phyloP scores from a whole-genome alignment of 768 basidiomycete species.

The Cystofilobasidium macerans region DNA sequence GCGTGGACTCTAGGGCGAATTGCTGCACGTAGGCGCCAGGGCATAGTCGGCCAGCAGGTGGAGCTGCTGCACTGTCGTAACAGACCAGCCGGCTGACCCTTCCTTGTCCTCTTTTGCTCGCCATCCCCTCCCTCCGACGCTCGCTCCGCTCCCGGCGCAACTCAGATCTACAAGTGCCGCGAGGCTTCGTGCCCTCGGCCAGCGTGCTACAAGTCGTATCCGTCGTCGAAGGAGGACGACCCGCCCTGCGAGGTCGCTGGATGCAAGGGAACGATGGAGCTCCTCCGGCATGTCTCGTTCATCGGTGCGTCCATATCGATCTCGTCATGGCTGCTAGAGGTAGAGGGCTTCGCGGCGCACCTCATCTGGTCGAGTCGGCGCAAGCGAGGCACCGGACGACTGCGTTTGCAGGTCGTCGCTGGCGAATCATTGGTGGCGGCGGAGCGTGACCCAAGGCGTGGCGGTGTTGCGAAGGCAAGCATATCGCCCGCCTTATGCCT shows the following conservation, averaged over 20 bases:
- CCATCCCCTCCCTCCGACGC: neutral
- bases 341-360: no score
- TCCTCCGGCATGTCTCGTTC: conserved; percentile 73
- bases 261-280: conserved; percentile 75
- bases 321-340: neutral
- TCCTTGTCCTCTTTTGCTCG: neutral
- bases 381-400: no score
- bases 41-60: no score
- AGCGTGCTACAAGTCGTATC: conserved; percentile 86
- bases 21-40: no score
- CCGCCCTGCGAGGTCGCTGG: conserved; percentile 89
- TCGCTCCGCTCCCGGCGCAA: no score
- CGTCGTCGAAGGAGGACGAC: conserved; percentile 82
- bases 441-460: no score
- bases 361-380: no score
- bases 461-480: no score
- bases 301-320: conserved; percentile 42
- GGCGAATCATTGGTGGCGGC: no score
- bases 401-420: no score
- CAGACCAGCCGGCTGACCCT: neutral
- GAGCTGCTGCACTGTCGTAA: neutral
- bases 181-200: conserved; percentile 86
- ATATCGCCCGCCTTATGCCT: no score
- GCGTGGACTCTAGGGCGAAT: no score
- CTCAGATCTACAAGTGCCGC: conserved; percentile 96